Percentiles rank a stretch among this genome's conserved stretches.
phyloP scores from a whole-genome alignment of 2,329 filamentous ascomycete genomes.

The Fusarium nematophilum region DNA sequence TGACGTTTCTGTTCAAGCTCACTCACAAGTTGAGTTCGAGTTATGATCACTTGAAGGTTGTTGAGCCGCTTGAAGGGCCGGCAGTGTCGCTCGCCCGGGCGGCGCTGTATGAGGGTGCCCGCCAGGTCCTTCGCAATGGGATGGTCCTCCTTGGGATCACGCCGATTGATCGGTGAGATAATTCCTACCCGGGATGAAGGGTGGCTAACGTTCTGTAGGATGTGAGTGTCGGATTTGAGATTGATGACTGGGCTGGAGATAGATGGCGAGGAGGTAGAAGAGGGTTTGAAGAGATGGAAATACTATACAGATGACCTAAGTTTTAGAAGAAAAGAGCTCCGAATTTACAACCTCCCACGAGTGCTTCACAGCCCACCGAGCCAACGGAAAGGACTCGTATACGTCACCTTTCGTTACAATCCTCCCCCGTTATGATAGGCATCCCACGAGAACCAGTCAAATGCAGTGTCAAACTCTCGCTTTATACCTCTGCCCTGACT shows the following conservation, averaged over 20 bases:
- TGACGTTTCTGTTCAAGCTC: conserved; percentile 81
- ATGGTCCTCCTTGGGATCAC: conserved; percentile 71
- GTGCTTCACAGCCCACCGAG: no score
- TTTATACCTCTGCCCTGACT: background rate
- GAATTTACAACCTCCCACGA: no score
- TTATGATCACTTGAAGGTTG: conserved; percentile 80
- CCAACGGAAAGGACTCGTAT: no score
- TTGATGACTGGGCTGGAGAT: no score
- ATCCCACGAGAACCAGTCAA: conserved; percentile 1
- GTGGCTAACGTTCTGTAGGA: background rate
- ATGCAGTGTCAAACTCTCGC: background rate
- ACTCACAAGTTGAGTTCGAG: conserved; percentile 77
- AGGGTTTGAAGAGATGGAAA: no score
- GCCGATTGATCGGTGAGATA: conserved; percentile 22
- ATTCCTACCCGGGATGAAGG: background rate
- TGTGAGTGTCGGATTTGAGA: no score
- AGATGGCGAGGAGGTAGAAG: no score
- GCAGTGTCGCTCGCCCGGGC: conserved; percentile 69
- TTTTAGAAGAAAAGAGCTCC: no score
- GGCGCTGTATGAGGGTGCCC: conserved; percentile 70
- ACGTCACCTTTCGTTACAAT: no score
- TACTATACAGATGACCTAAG: no score
- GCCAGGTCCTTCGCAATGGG: conserved; percentile 73
- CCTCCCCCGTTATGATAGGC: background rate
- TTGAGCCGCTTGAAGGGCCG: conserved; percentile 71